A percentile compares a stretch with the other conserved stretches of the same genome.
Conservation (phyloP, 495 filamentous ascomycete species). For the Achaetomiella virescens region DNA sequence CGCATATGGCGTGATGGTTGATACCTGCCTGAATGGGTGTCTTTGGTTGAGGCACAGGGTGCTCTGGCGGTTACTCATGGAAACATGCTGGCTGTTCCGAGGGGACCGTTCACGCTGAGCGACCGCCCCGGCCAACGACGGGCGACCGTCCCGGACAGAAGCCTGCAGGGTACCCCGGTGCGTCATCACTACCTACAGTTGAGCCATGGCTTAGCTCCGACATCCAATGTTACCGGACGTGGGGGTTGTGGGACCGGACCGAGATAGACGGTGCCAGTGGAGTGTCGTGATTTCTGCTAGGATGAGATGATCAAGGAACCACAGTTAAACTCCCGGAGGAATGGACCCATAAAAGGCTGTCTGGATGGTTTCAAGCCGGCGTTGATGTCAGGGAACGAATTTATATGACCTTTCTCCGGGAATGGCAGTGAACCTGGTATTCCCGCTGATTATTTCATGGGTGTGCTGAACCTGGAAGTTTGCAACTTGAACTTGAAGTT, state of each 20-base stretch:
- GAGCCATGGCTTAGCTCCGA: neutral
- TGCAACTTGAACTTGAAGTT: neutral
- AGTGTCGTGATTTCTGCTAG: constrained; percentile 4
- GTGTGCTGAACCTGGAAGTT: too few relatives aligned
- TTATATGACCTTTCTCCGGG: neutral
- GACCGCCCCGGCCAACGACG: neutral
- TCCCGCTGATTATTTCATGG: too few relatives aligned
- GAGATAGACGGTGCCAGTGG: neutral
- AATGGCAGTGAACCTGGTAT: too few relatives aligned
- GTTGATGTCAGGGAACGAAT: neutral
- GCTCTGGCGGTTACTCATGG: neutral
- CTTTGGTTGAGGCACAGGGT: neutral
- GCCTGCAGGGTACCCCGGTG: neutral
- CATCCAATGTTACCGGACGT: neutral
- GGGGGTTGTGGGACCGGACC: neutral
- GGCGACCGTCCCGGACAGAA: neutral
- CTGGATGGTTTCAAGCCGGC: neutral
- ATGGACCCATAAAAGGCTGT: too few relatives aligned
- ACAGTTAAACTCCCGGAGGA: too few relatives aligned
- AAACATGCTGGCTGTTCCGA: neutral
- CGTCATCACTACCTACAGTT: neutral
- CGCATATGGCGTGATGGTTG: constrained; percentile 8
- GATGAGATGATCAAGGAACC: constrained; percentile 3
- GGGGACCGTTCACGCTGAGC: too few relatives aligned
- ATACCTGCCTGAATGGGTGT: constrained; percentile 2